phyloP scores from a whole-genome alignment of 768 basidiomycete species.

The Auriscalpium microsporum region DNA sequence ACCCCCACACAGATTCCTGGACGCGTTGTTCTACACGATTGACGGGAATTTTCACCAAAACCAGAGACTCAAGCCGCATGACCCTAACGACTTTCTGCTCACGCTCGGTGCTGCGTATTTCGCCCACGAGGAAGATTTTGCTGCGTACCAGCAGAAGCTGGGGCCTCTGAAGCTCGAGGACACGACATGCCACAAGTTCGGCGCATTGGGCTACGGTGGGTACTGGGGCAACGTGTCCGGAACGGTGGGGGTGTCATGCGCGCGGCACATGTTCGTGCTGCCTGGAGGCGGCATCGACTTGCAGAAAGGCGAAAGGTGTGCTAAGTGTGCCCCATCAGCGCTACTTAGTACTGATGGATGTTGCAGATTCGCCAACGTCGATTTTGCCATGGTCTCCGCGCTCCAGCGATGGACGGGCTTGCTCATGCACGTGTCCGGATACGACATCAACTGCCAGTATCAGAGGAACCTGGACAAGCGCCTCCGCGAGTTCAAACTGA shows the following conservation, averaged over 20 bases:
- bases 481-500: neutral
- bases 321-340: too few species aligned
- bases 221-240: neutral
- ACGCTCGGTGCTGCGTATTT: neutral
- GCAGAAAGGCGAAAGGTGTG: neutral
- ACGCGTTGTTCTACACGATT: neutral
- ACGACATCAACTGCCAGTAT: neutral
- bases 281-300: neutral
- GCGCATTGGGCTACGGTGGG: neutral
- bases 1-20: neutral
- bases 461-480: constrained; percentile 1
- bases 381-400: neutral
- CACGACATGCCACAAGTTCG: neutral
- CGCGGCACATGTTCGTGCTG: neutral
- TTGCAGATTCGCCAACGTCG: neutral
- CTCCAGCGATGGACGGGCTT: neutral
- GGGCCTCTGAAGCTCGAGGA: constrained; percentile 5
- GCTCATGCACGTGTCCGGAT: neutral
- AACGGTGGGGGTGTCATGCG: neutral
- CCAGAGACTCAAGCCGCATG: neutral
- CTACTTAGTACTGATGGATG: neutral
- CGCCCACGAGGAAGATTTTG: neutral
- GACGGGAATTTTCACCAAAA: neutral
- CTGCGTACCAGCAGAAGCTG: neutral
- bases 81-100: neutral